Percentiles rank a stretch among this genome's conserved stretches.
Evolutionary conservation across 2,329 filamentous ascomycete species (phyloP).

Genomic region (Xylariaceae sp.): DNA sequence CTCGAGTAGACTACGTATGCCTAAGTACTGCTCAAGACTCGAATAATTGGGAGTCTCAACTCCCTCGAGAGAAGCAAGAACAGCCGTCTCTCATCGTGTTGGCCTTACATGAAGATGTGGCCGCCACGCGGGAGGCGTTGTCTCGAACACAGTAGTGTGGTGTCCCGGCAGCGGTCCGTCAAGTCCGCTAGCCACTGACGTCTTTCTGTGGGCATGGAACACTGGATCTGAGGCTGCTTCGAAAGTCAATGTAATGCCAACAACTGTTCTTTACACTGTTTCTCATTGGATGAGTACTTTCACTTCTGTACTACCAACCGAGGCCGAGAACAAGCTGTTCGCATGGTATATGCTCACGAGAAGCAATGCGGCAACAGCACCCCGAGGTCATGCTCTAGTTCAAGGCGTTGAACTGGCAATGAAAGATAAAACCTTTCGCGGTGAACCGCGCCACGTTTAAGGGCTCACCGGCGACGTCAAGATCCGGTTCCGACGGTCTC

Average conservation of each 20-base stretch:
- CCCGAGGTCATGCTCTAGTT: neutral
- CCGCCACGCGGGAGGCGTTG: conserved; percentile 3
- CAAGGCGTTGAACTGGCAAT: neutral
- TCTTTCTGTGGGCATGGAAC: conserved; percentile 6
- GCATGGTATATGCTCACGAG: neutral
- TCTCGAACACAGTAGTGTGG: conserved; percentile 1
- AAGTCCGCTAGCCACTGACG: neutral
- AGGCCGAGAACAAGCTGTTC: neutral
- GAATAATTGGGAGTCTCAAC: neutral
- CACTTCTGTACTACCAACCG: neutral
- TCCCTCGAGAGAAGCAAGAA: neutral
- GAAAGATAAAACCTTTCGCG: neutral
- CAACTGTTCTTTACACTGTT: conserved; percentile 6
- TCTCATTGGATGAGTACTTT: neutral
- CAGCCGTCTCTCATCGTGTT: neutral
- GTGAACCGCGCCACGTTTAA: neutral
- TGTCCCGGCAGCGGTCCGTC: conserved; percentile 1
- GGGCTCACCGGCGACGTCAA: neutral
- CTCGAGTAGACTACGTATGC: neutral
- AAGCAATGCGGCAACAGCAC: conserved; percentile 3
- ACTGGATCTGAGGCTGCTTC: conserved; percentile 15
- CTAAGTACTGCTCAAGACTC: neutral
- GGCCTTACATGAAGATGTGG: neutral
- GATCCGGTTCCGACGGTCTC: neutral
- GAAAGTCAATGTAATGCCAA: conserved; percentile 12